phyloP scores from a whole-genome alignment of 768 basidiomycete genomes.

The Boletus vermiculosoides region DNA sequence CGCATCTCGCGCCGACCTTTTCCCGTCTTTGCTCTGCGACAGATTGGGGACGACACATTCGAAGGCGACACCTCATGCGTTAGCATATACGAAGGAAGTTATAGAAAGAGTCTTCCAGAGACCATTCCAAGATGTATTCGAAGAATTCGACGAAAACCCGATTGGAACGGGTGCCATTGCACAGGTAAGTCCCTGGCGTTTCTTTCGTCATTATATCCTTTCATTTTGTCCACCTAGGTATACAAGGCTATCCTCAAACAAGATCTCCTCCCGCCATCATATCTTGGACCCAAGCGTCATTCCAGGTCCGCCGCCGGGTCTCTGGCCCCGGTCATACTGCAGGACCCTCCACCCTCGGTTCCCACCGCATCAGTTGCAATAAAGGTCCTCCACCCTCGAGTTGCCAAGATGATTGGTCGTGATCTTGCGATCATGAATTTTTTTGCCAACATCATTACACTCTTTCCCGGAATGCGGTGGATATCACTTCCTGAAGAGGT shows the following conservation, averaged over 20 bases:
- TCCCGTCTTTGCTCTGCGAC: constrained; percentile 83
- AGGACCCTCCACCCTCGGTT: constrained; percentile 63
- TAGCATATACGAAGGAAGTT: constrained; percentile 74
- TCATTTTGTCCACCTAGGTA: constrained; percentile 48
- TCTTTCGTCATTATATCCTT: not conserved
- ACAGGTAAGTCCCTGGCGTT: constrained; percentile 46
- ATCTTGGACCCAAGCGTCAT: constrained; percentile 71
- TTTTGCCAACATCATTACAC: constrained; percentile 75
- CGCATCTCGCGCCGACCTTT: constrained; percentile 90
- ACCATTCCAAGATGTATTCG: constrained; percentile 86
- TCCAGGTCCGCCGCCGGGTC: constrained; percentile 46
- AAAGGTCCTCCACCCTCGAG: constrained; percentile 91
- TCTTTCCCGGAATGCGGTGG: constrained; percentile 95
- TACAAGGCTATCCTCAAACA: constrained; percentile 84
- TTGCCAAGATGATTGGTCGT: constrained; percentile 75
- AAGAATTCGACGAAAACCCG: constrained; percentile 79
- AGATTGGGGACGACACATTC: constrained; percentile 87
- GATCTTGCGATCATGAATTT: constrained; percentile 95
- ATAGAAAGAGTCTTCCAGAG: constrained; percentile 83
- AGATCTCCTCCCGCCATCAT: constrained; percentile 82
- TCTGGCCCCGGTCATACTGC: constrained; percentile 48
- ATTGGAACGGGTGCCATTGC: constrained; percentile 99
- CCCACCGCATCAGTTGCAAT: constrained; percentile 90
- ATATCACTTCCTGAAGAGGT: constrained; percentile 95
- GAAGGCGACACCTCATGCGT: constrained; percentile 74